Base-by-base conservation (phyloP, 345 rosid genomes). In the Physaria fendleri region DNA sequence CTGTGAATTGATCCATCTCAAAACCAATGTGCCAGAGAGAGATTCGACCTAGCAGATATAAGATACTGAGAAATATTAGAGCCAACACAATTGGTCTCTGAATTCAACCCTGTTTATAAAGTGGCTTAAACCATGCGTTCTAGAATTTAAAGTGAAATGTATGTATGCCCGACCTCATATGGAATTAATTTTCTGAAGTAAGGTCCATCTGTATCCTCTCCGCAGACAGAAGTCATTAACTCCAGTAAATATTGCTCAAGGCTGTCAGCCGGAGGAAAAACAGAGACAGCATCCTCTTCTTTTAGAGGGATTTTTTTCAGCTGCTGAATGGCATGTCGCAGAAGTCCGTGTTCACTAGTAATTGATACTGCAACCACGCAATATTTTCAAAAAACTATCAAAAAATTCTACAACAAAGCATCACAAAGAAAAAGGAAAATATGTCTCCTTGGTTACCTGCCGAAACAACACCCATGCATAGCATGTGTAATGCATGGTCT, bases 1-100 rank as follows among this genome's bases (percentile, higher is more conserved):
- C 78, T 93, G 97, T 33, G 95, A 65, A 78, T 93, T 93, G 66
- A 93, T 74, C 99, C 99, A 93, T 62, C 97, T 80, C 85, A 93
- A 69, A 32, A 89, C 95, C 74, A 93, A 70, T 42, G 93, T 89
- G 64, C 99, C 99, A 72, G 99, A 89, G 68, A 80, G 64, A 50
- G 91, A 67, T 76, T 93, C 99, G 49, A 93, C 80, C 99, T 88
- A 60, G 25, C 39, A 49, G 39, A 32, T 32, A 42, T n/a, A n/a
- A n/a, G n/a, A 20, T 12, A 30, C 40, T 17, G 39, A 3, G 39
- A 58, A 20, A 43, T 33, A 46, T 21, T 48, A 64, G 41, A 64
- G 55, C 50, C 64, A 56, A 35, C 52, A 29, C 15, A 28, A 68
- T 38, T 56, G 3, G 18, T 39, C 29, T 2, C 43, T 55, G 6